Evolutionary conservation across 441 rosid genomes (phyloP), one percentile per base, ranked within the genome.

Genomic region (Arabidopsis lyrata): DNA sequence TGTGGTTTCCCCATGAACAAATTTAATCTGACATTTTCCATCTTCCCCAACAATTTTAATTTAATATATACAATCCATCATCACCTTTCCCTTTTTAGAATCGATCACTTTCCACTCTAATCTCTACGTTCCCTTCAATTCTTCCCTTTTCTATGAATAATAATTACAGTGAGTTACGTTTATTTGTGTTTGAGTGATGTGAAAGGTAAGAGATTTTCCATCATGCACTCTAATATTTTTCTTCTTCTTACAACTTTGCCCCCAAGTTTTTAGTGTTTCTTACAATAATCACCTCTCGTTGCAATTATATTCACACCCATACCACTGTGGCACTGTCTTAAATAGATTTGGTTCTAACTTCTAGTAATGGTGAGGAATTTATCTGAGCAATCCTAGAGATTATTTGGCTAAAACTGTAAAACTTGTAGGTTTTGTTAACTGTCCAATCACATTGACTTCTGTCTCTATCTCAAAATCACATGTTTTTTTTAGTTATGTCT

Each of bases 11-110:
- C 80, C 57, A 77, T 66, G 73, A 66, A 60, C 69, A 59, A 15
- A 77, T 71, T 71, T 16, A 77, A 66, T 77, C 63, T 77, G 76
- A 77, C 80, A 71, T 77, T 42, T 63, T 71, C 41, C 68, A 77
- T 42, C 57, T 77, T 65, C 72, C 63, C 76, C 76, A 66, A 70
- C 72, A 66, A 53, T 50, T 71, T 56, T 34, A 57, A 72, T 56
- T 34, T 18, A 34, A 38, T 70, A 60, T 59, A 66, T 31, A 72
- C 41, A 45, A 50, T 9, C n/a, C 73, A 60, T 72, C 73, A 77
- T 77, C 38, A 72, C 77, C 35, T 77, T 77, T 77, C 81, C 65
- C 10, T 42, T 66, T 77, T 52, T 66, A 61, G 81, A 60, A 53
- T 66, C 54, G 44, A 58, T 60, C 77, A 77, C 69, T 72, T 72